Percentiles rank a stretch among this genome's conserved stretches.
phyloP scores from a whole-genome alignment of 1,139 yeast genomes.

The Petasospora rhodanensis region DNA sequence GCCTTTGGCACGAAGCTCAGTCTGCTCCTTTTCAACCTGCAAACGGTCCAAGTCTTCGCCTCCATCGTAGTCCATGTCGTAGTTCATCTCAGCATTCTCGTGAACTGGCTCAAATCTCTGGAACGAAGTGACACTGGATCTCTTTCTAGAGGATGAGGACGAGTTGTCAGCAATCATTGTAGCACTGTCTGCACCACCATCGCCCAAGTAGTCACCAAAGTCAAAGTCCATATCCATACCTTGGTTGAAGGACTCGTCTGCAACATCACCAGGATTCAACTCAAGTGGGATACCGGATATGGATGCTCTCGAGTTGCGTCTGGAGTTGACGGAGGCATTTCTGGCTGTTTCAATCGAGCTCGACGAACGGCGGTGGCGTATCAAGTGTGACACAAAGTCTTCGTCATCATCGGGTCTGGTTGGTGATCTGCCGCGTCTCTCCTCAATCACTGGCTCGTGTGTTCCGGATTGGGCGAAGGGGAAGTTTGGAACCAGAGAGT shows the following conservation, averaged over 20 bases:
- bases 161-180: too few species aligned
- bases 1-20: neutral
- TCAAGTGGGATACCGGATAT: constrained; percentile 18
- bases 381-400: constrained; percentile 23
- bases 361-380: constrained; percentile 24
- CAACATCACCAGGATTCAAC: constrained; percentile 1
- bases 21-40: neutral
- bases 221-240: constrained; percentile 10
- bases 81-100: constrained; percentile 15
- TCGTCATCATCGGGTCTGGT: constrained; percentile 8
- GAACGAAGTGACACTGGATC: constrained; percentile 16
- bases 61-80: constrained; percentile 11
- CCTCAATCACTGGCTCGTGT: too few species aligned
- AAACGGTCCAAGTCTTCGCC: constrained; percentile 3
- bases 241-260: neutral
- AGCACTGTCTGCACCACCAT: too few species aligned
- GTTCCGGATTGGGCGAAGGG: neutral
- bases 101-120: constrained; percentile 14
- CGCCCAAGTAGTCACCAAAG: constrained; percentile 13
- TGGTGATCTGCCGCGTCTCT: constrained; percentile 14
- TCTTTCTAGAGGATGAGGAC: constrained; percentile 9
- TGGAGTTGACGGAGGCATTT: constrained; percentile 17
- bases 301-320: constrained; percentile 24
- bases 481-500: neutral
- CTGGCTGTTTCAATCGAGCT: constrained; percentile 23